phyloP scores from a whole-genome alignment of 1,284 basidiomycete genomes.

The Ceratobasidium sp. region DNA sequence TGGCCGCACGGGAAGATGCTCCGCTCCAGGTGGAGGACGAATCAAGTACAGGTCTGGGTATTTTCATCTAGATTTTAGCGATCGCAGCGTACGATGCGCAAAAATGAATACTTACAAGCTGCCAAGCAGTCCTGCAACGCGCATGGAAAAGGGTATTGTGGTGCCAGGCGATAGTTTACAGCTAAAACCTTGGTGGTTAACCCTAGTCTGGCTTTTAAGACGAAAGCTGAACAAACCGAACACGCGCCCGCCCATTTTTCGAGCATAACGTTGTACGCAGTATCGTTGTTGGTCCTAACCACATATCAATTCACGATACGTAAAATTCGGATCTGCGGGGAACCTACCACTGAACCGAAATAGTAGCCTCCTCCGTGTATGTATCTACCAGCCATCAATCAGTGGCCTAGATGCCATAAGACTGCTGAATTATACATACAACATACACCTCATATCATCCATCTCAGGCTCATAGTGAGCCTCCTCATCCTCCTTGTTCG shows the following conservation, averaged over 20 bases:
- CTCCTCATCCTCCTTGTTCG: slow-evolving; percentile 40
- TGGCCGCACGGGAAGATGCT: slow-evolving; percentile 82
- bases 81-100: neutral
- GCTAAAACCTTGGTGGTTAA: slow-evolving; percentile 55
- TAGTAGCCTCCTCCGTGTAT: slow-evolving; percentile 70
- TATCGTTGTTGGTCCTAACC: slow-evolving; percentile 58
- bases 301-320: slow-evolving; percentile 52
- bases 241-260: slow-evolving; percentile 88
- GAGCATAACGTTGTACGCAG: slow-evolving; percentile 83
- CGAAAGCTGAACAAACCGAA: slow-evolving; percentile 64
- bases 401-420: slow-evolving; percentile 50
- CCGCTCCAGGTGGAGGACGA: slow-evolving; percentile 71
- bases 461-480: slow-evolving; percentile 61
- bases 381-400: slow-evolving; percentile 24
- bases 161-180: slow-evolving; percentile 88
- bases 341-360: slow-evolving; percentile 65
- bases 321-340: neutral
- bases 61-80: slow-evolving; percentile 51
- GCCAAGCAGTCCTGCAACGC: slow-evolving; percentile 87
- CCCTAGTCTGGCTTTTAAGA: slow-evolving; percentile 39
- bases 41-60: slow-evolving; percentile 67
- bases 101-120: slow-evolving; percentile 62
- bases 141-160: slow-evolving; percentile 97
- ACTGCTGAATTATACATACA: slow-evolving; percentile 57
- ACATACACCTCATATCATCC: slow-evolving; percentile 84